These are phyloP conservation scores for Keqinozyma sinolaborantium DNA, from an alignment of 1,139 yeast species.

Conservation along the genomic window DNA sequence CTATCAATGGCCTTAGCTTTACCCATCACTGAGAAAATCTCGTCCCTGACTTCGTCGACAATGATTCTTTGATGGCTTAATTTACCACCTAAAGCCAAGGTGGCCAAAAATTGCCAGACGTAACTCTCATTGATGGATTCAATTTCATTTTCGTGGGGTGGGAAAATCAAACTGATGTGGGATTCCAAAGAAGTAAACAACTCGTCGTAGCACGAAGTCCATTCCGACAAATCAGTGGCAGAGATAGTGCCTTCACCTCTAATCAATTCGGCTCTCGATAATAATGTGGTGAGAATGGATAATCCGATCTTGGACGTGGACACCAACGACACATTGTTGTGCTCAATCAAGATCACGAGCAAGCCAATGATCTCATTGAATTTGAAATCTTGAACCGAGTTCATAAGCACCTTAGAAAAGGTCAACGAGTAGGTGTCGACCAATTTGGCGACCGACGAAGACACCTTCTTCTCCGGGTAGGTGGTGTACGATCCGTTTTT, in stretches of 20 bases:
- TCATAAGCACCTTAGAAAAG: constrained; percentile 80
- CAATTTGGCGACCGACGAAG: constrained; percentile 55
- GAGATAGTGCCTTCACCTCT: constrained; percentile 73
- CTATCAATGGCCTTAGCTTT: constrained; percentile 69
- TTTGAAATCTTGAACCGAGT: constrained; percentile 78
- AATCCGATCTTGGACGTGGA: constrained; percentile 85
- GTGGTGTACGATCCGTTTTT: constrained; percentile 75
- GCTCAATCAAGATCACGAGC: constrained; percentile 67
- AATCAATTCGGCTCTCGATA: constrained; percentile 89
- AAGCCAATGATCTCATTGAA: constrained; percentile 83
- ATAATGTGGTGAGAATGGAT: constrained; percentile 79
- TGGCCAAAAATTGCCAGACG: constrained; percentile 96
- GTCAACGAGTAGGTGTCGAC: constrained; percentile 81
- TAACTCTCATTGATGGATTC: constrained; percentile 59
- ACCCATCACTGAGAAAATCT: constrained; percentile 85
- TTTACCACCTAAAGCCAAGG: constrained; percentile 89
- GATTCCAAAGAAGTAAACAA: constrained; percentile 80
- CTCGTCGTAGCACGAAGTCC: constrained; percentile 83
- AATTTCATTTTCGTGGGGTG: constrained; percentile 53
- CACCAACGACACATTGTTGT: constrained; percentile 68
- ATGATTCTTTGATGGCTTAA: constrained; percentile 90
- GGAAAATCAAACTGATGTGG: constrained; percentile 76
- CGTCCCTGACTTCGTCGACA: constrained; percentile 92
- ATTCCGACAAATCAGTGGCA: constrained; percentile 60
- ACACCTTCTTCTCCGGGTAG: constrained; percentile 50